Evolutionary conservation across 371 early-diverging fungal species (phyloP), one percentile per base, ranked within the genome.

Genomic region (Lichtheimia hyalospora): DNA sequence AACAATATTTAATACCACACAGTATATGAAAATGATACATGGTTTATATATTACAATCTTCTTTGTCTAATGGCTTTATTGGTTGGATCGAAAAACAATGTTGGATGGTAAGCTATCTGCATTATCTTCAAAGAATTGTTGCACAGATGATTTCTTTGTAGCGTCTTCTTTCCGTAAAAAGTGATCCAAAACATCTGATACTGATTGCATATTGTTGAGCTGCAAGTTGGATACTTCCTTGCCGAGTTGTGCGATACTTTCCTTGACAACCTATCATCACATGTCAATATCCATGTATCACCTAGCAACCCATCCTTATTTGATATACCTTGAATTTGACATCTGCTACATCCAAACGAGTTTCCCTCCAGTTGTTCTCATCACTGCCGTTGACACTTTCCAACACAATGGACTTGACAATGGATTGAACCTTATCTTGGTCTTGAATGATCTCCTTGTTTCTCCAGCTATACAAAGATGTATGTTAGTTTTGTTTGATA

Each of bases 201-300:
- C 73, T 13, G 73, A 68, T 15, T 65, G 49, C 8, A 79, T 68
- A 16, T 61, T 55, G 46, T 72, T 69, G 51, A 79, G 58, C 53
- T 72, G 55, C 48, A 60, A 48, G 52, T 74, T 74, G 21, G 77
- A 73, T 8, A 79, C 66, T 27, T 76, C 77, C 60, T 68, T 70
- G 20, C 80, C 80, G 8, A 69, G 64, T 57, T 74, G 67, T 43
- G 69, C 62, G 16, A 79, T 79, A 39, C 64, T 67, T 28, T 76
- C 75, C 49, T 79, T 79, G 28, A 76, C 54, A 49, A 77, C 62
- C 77, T 71, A 28, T 28, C 21, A 0, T 27, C 4, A 50, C 12
- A 49, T 34, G 34, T 34, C 34, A 34, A 34, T 34, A 34, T 8
- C n/a, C 34, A 34, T 34, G 34, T 34, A 34, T 34, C 34, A 34